Base-by-base conservation (phyloP, 495 filamentous ascomycete genomes). In the Talaromyces adpressus region DNA sequence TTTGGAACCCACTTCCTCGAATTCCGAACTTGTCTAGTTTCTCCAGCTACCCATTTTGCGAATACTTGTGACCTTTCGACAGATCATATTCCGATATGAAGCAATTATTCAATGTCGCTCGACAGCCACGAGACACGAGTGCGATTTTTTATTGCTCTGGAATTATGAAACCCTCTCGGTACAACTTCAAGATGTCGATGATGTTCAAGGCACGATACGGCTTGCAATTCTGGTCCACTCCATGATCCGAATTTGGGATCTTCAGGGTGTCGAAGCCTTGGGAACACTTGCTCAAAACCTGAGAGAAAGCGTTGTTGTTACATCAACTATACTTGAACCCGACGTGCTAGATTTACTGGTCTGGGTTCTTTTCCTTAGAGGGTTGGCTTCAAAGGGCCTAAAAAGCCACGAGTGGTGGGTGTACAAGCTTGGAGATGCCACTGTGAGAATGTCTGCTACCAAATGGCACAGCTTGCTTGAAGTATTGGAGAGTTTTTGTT, bases 131-230 rank as follows among this genome's bases (percentile, higher is more conserved):
- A 59, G 61, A 16, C 52, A 64, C 23, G 66, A 68, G 27, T 64
- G 66, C 30, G 68, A 68, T 20, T 64, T 60, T 29, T 59, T 70
- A 16, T 39, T 70, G 6, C 60, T 66, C 6, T 41, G 65, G 51
- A 49, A 14, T 32, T 57, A 70, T 47, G 61, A 62, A 63, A 18
- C 67, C 22, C 49, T 65, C 9, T 57, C 62, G 3, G 20, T 68
- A 20, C 57, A 59, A 39, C 30, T 58, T 20, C 51, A 65, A n/a
- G 39, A 52, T 29, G 29, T 64, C 5, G 34, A 58, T 22, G 59
- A 62, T 12, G 64, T 68, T 6, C 53, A 68, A 64, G 64, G 67
- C 12, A 66, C 64, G 22, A 20, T 70, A 49, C 62, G 68, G 3
- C 62, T 66, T 11, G 29, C 66, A 34, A 58, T 68, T n/a, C 16